Evolutionary conservation across 331 rosid species (phyloP).

Genomic region (Pyracantha coccinea): DNA sequence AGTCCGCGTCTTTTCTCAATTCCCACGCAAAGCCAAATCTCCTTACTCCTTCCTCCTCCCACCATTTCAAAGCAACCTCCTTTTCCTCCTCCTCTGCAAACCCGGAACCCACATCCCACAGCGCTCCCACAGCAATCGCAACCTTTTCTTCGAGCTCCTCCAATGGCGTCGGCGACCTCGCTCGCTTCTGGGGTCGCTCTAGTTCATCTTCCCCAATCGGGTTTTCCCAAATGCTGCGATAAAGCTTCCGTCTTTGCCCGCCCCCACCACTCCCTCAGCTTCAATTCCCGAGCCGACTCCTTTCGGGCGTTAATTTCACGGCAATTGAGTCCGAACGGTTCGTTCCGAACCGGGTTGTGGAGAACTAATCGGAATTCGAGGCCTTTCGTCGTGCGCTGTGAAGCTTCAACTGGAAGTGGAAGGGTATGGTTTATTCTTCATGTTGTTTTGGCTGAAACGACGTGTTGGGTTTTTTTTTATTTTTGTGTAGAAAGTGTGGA

Average conservation of each 20-base stretch:
- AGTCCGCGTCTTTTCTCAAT: constrained; percentile 1
- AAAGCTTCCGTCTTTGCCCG: constrained; percentile 27
- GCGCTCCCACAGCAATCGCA: neutral
- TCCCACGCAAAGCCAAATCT: constrained; percentile 17
- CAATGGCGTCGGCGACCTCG: constrained; percentile 52
- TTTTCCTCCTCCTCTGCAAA: neutral
- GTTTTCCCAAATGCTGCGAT: constrained; percentile 22
- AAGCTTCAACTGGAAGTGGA: constrained; percentile 74
- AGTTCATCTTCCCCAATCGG: constrained; percentile 26
- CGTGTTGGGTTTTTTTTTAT: neutral
- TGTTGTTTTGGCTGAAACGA: neutral
- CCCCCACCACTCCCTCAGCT: constrained; percentile 24
- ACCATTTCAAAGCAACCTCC: neutral
- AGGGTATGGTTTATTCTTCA: constrained; percentile 35
- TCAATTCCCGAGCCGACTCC: constrained; percentile 25
- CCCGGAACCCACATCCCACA: neutral
- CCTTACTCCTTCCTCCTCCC: neutral
- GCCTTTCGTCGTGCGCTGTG: constrained; percentile 45
- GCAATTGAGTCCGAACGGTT: constrained; percentile 20
- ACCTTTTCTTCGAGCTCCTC: neutral
- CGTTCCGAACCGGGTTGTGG: constrained; percentile 27
- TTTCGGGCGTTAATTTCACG: constrained; percentile 28
- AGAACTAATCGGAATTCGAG: constrained; percentile 24
- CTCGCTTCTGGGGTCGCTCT: constrained; percentile 27
- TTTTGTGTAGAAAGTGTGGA: neutral